Evolutionary conservation across 2,329 filamentous ascomycete genomes (phyloP).

Genomic region (Myriangium duriaei): DNA sequence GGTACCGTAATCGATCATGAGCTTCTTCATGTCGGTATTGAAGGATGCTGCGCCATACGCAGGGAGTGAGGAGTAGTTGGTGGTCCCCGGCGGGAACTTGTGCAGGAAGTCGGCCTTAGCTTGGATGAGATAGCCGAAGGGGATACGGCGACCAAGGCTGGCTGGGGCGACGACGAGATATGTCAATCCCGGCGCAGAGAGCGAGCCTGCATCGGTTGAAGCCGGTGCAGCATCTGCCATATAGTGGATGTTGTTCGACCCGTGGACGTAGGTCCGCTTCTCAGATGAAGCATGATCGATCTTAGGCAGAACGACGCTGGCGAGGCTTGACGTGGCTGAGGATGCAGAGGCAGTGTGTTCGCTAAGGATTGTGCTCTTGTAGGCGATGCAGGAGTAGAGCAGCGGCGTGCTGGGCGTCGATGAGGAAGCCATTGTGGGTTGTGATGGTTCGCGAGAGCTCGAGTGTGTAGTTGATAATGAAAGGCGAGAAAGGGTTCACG

Average conservation of each 20-base stretch:
- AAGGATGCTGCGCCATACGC: slow-evolving; percentile 85
- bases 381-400: slow-evolving; percentile 67
- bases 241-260: slow-evolving; percentile 88
- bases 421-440: slow-evolving; percentile 23
- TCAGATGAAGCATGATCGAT: slow-evolving; percentile 69
- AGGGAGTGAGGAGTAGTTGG: slow-evolving; percentile 65
- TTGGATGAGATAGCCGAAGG: slow-evolving; percentile 85
- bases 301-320: slow-evolving; percentile 88
- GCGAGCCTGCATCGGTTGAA: slow-evolving; percentile 17
- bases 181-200: slow-evolving; percentile 59
- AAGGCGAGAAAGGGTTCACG: neutral
- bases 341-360: slow-evolving; percentile 84
- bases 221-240: slow-evolving; percentile 55
- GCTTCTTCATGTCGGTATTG: slow-evolving; percentile 60
- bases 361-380: slow-evolving; percentile 82
- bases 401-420: slow-evolving; percentile 23
- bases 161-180: slow-evolving; percentile 82
- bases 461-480: neutral
- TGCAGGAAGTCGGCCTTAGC: slow-evolving; percentile 78
- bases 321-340: slow-evolving; percentile 72
- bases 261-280: slow-evolving; percentile 81
- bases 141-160: slow-evolving; percentile 71
- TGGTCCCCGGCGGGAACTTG: slow-evolving; percentile 51
- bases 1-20: slow-evolving; percentile 78
- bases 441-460: neutral